Conservation (phyloP, 345 rosid species). For the Acer campestre region DNA sequence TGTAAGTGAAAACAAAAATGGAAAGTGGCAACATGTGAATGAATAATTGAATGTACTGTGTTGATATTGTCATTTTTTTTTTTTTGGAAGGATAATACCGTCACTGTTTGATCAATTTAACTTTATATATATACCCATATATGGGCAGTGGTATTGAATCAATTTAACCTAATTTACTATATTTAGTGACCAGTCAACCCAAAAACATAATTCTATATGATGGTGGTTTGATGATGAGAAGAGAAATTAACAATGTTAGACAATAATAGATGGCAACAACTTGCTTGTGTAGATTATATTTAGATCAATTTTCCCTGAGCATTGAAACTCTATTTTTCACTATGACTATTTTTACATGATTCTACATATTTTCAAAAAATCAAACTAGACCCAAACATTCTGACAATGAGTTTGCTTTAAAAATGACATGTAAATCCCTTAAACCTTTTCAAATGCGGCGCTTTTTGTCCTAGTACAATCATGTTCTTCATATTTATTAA, state of each 20-base stretch:
- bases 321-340: not conserved
- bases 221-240: not conserved
- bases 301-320: not conserved
- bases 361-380: not conserved
- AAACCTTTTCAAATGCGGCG: slow-evolving; percentile 71
- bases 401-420: not conserved
- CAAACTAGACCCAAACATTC: not conserved
- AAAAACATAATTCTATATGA: not conserved
- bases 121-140: no score
- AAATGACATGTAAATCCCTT: not conserved
- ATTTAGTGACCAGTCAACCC: no score
- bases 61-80: no score
- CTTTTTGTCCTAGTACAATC: slow-evolving; percentile 93
- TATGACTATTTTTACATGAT: not conserved
- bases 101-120: no score
- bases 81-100: no score
- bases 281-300: not conserved
- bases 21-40: no score
- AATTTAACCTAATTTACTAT: no score
- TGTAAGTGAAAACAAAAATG: no score
- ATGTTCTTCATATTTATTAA: slow-evolving; percentile 72
- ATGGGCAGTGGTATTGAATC: no score
- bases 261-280: not conserved
- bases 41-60: no score
- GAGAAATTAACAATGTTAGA: not conserved